Percentiles rank a stretch among this genome's conserved stretches.
These are phyloP conservation scores for Penicillium robsamsonii DNA, from an alignment of 495 filamentous ascomycete genomes.

Conservation along the genomic window DNA sequence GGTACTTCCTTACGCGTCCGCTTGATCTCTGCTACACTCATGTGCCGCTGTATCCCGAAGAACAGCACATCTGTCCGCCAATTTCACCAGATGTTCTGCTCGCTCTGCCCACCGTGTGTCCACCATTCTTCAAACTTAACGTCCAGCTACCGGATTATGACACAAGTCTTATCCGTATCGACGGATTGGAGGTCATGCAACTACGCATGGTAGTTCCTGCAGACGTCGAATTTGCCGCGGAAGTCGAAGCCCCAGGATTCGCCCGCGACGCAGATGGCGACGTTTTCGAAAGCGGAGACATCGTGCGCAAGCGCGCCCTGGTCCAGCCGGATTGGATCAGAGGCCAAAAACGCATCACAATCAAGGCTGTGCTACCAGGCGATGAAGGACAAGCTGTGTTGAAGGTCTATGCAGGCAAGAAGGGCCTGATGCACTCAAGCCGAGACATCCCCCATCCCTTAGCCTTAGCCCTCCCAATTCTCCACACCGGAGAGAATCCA, in stretches of 20 bases:
- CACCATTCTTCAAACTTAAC: conserved; percentile 80
- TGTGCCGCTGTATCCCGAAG: conserved; percentile 75
- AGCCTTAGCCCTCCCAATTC: conserved; percentile 84
- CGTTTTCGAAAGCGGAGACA: conserved; percentile 87
- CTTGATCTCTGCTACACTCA: conserved; percentile 92
- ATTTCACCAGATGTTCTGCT: conserved; percentile 79
- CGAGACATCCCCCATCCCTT: conserved; percentile 91
- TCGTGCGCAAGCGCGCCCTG: conserved; percentile 78
- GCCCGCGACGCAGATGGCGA: conserved; percentile 84
- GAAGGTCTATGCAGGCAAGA: conserved; percentile 90
- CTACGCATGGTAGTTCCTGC: conserved; percentile 80
- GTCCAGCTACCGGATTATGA: conserved; percentile 84
- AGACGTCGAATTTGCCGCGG: conserved; percentile 91
- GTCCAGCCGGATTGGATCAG: conserved; percentile 88
- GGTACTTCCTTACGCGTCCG: conserved; percentile 88
- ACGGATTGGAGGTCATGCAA: conserved; percentile 89
- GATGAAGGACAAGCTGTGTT: conserved; percentile 87
- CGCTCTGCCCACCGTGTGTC: conserved; percentile 78
- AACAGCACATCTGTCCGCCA: conserved; percentile 91
- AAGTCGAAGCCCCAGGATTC: conserved; percentile 80
- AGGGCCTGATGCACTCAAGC: conserved; percentile 92
- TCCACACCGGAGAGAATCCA: conserved; percentile 88
- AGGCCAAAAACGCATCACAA: conserved; percentile 82
- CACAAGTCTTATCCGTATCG: conserved; percentile 79
- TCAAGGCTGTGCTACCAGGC: conserved; percentile 87